Base-by-base conservation (phyloP, 495 filamentous ascomycete genomes). In the Lophiotrema nucula region DNA sequence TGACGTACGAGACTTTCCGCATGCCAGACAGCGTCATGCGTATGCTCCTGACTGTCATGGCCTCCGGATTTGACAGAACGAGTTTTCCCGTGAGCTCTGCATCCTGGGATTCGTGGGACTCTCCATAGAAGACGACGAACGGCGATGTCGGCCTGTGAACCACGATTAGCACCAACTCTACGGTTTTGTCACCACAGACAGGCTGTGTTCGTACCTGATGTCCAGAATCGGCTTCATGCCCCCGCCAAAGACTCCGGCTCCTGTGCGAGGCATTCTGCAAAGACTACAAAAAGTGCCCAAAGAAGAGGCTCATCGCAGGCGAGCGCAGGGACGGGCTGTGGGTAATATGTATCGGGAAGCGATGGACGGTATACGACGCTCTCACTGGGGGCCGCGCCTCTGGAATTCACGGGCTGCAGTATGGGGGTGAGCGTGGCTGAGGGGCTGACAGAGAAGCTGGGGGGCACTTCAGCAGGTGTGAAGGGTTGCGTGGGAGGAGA, bases 121-220 rank as follows among this genome's bases (percentile, higher is more conserved):
- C 48, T 56, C 72, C 72, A 51, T 70, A 54, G 61, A 75, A 70
- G 44, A 74, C 68, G 21, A 75, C 65, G 58, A 71, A 73, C 16
- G 66, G 60, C 12, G 62, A 63, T 50, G 69, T 59, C 18, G 69
- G 72, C 16, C 72, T 72, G 47, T 19, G 19, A 24, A 13, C 18
- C 4, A n/a, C 22, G 12, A 26, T 62, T 38, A 66, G 58, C 47
- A 44, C 38, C 13, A n/a, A n/a, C n/a, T n/a, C n/a, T n/a, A 8
- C 31, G 8, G 8, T 35, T n/a, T 35, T 8, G n/a, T 8, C 31
- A 8, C 31, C 31, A 8, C 31, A 35, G 31, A 35, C 31, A 22
- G 23, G 39, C 33, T 27, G 50, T 38, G 18, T 6, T 37, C 64
- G 22, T 60, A 67, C 64, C 38, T 51, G 39, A 70, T 68, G 39